phyloP scores from a whole-genome alignment of 352 stramenopile genomes.

The Pythium periplocum region DNA sequence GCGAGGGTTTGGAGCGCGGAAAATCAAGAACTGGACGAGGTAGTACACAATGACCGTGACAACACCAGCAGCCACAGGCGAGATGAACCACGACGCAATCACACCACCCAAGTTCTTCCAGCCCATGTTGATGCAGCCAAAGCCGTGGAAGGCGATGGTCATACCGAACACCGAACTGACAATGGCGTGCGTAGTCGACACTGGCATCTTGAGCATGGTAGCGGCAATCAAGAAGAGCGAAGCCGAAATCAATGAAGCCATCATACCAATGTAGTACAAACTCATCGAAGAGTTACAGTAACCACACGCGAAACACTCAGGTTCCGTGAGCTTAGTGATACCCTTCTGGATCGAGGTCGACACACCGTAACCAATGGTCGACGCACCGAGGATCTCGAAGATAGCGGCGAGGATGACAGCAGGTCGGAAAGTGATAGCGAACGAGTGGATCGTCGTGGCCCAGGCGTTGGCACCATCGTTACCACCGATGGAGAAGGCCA shows the following conservation, averaged over 20 bases:
- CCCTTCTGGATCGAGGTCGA: conserved; percentile 66
- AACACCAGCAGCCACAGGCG: conserved; percentile 50
- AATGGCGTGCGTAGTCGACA: no score
- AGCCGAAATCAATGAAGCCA: no score
- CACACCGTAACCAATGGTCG: conserved; percentile 72
- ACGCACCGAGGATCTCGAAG: conserved; percentile 78
- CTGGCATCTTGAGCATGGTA: no score
- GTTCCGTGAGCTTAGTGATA: conserved; percentile 20
- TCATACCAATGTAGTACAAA: no score
- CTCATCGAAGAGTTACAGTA: conserved; percentile 10
- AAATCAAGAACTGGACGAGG: conserved; percentile 34
- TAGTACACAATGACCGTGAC: conserved; percentile 54
- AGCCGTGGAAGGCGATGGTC: no score
- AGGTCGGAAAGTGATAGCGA: conserved; percentile 56
- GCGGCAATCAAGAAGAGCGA: no score
- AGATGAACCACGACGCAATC: conserved; percentile 20
- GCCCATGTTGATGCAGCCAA: no score
- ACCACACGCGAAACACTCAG: conserved; percentile 23
- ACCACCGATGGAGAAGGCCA: conserved; percentile 45
- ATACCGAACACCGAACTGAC: no score
- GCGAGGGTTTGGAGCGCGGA: conserved; percentile 26
- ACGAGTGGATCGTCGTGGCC: conserved; percentile 69
- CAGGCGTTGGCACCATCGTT: conserved; percentile 89
- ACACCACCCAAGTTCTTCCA: no score
- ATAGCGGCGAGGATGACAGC: conserved; percentile 67